A percentile compares a stretch with the other conserved stretches of the same genome.
phyloP scores from a whole-genome alignment of 371 early-diverging fungal species.

The Mortierella polycephala region DNA sequence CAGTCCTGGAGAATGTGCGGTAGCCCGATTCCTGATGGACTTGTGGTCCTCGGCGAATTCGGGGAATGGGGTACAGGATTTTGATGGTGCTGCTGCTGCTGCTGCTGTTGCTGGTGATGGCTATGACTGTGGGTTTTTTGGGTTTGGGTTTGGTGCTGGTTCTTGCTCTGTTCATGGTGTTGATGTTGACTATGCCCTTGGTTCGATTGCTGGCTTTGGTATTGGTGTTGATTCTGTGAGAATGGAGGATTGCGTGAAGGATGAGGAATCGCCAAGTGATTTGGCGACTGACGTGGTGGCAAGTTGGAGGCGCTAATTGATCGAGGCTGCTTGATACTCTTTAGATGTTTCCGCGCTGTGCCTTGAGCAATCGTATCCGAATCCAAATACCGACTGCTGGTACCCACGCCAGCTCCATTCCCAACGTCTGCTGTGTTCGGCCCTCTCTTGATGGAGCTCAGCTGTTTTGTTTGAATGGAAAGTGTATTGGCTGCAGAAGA shows the following conservation, averaged over 20 bases:
- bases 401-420: neutral
- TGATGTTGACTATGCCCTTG: slow-evolving; percentile 2
- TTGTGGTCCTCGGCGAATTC: slow-evolving; percentile 5
- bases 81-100: slow-evolving; percentile 28
- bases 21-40: slow-evolving; percentile 11
- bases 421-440: slow-evolving; percentile 27
- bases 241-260: neutral
- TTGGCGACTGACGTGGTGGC: slow-evolving; percentile 24
- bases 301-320: slow-evolving; percentile 14
- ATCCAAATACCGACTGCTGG: slow-evolving; percentile 8
- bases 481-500: slow-evolving; percentile 22
- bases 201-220: no score
- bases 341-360: slow-evolving; percentile 8
- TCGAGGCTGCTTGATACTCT: slow-evolving; percentile 12
- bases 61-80: slow-evolving; percentile 14
- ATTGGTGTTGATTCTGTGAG: neutral
- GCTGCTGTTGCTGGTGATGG: slow-evolving; percentile 45
- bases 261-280: slow-evolving; percentile 19
- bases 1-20: slow-evolving; percentile 17
- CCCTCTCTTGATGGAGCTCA: slow-evolving; percentile 14
- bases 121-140: neutral
- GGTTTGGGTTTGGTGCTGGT: neutral
- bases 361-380: slow-evolving; percentile 9
- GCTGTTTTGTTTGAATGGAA: slow-evolving; percentile 31
- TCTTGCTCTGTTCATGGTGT: slow-evolving; percentile 1